Percentiles rank a stretch among this genome's conserved stretches.
Conservation (phyloP, 2,329 filamentous ascomycete genomes). For the Microsporum audouinii region DNA sequence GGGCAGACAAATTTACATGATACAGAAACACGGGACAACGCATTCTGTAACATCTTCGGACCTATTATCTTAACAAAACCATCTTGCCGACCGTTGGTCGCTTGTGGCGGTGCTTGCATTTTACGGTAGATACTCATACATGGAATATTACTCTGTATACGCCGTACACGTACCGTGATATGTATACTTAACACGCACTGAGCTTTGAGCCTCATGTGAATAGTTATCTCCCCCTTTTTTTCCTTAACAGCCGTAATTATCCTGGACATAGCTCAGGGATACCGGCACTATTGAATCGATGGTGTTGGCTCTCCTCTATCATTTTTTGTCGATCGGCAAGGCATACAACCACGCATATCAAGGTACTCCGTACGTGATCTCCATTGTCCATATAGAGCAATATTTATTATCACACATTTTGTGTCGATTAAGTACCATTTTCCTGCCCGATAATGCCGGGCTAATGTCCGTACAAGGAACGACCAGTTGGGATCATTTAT, state of each 20-base stretch:
- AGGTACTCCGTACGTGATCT: too few relatives aligned
- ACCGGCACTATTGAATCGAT: not conserved
- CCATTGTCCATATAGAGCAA: too few relatives aligned
- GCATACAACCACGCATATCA: not conserved
- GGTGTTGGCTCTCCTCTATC: not conserved
- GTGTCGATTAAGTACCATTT: not conserved
- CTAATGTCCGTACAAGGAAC: not conserved
- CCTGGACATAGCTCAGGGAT: not conserved
- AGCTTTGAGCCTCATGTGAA: not conserved
- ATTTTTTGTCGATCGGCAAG: not conserved
- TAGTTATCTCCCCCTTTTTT: not conserved
- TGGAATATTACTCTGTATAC: not conserved
- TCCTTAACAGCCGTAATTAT: not conserved
- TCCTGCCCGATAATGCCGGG: not conserved
- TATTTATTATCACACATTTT: not conserved
- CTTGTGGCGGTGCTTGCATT: not conserved
- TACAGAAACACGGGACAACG: not conserved
- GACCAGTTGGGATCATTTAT: not conserved
- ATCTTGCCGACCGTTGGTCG: not conserved
- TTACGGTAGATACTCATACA: not conserved
- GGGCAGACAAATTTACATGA: not conserved
- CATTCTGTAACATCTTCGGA: not conserved
- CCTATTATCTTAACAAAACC: not conserved
- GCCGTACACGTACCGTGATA: not conserved
- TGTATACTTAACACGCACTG: too few relatives aligned